Evolutionary conservation across 352 stramenopile genomes (phyloP).

Genomic region (Globisporangium abappressorium): DNA sequence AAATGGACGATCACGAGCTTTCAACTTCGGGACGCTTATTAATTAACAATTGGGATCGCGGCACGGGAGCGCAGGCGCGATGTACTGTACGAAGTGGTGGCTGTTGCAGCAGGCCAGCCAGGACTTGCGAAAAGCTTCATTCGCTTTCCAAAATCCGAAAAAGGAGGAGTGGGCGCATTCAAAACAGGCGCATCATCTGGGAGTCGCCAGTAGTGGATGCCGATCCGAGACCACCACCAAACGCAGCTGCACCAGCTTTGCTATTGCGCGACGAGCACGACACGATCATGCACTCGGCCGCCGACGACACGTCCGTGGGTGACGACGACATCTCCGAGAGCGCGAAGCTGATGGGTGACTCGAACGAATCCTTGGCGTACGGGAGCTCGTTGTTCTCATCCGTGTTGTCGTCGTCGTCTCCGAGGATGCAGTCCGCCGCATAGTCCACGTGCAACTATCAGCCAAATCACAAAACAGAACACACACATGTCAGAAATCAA

Average conservation of each 20-base stretch:
- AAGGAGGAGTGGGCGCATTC: neutral
- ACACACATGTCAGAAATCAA: conserved; percentile 14
- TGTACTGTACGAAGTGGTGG: conserved; percentile 4
- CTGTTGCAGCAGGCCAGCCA: neutral
- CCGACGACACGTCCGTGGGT: conserved; percentile 52
- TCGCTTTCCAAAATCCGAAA: conserved; percentile 1
- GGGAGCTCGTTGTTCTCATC: conserved; percentile 57
- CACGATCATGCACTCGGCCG: conserved; percentile 47
- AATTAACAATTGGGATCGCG: conserved; percentile 3
- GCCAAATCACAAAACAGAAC: neutral
- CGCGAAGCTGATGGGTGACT: conserved; percentile 43
- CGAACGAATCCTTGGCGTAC: conserved; percentile 63
- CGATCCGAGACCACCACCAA: neutral
- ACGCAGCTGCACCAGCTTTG: neutral
- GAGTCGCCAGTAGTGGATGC: conserved; percentile 1
- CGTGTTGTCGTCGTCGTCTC: conserved; percentile 52
- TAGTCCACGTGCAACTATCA: conserved; percentile 45
- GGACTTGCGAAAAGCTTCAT: conserved; percentile 1
- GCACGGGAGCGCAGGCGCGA: neutral
- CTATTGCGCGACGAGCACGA: conserved; percentile 21
- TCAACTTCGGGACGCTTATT: neutral
- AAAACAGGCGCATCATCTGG: conserved; percentile 6
- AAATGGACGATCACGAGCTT: neutral
- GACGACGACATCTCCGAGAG: conserved; percentile 67
- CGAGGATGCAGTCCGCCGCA: conserved; percentile 63